Evolutionary conservation across 225 moss, liverwort and hornwort species (phyloP), one percentile per base, ranked within the genome.

Genomic region (Sphagnum contortum): DNA sequence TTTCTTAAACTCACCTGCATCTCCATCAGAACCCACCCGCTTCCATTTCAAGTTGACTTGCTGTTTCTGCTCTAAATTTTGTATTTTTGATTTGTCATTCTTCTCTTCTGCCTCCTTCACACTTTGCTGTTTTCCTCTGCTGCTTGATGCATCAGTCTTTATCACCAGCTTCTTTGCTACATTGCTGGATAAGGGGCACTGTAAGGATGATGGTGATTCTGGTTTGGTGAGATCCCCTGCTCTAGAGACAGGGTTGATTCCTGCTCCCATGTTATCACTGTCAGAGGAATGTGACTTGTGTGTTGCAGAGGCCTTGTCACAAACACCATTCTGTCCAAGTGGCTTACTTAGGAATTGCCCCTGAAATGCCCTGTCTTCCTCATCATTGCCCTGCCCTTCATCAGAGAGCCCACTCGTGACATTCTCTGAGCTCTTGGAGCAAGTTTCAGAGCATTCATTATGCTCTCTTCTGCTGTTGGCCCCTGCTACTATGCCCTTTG

Each of bases 391-490:
- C 57, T 73, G 78, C 3, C 78, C 76, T 74, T 74, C 89, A 58
- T 89, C 82, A 44, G 87, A 86, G 29, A 91, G 84, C 64, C 70
- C 80, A 61, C 87, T 94, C 44, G 73, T 69, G 12, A 74, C 76
- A 83, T 88, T 88, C 83, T 88, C 89, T 45, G 82, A 92, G 78
- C 86, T 89, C 67, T 91, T 94, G 9, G 94, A 94, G 76, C 86
- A 87, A 61, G 83, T 77, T 57, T 83, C 89, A 49, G 78, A 73
- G 57, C 79, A 66, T 62, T 73, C 73, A 64, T 86, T 87, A 45
- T 62, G 75, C 67, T 69, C 64, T 70, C 72, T 66, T 9, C 74
- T 71, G 68, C 73, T 75, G 13, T 74, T 78, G 71, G 71, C 71
- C 44, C 67, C 72, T 57, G 70, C 64, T 57, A 64, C 61, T 45